These are phyloP conservation scores for Juncus inflexus DNA, from an alignment of 176 grass and related monocot genomes.

Conservation along the genomic window DNA sequence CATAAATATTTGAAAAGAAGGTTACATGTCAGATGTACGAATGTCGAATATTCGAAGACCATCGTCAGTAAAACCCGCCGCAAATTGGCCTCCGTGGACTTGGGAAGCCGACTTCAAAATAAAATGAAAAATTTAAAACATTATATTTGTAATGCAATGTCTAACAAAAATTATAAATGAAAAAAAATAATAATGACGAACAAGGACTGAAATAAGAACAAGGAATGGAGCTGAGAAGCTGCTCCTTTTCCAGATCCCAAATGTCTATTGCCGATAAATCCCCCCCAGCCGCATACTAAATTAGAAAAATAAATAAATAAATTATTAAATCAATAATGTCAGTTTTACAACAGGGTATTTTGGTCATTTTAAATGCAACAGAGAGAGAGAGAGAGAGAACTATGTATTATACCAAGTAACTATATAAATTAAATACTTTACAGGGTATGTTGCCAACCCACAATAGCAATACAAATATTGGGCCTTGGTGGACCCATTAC, in stretches of 20 bases:
- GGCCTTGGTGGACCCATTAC: too few relatives aligned
- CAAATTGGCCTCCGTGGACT: constrained; percentile 54
- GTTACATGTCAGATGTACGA: constrained; percentile 60
- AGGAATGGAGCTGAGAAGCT: constrained; percentile 58
- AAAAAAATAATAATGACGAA: constrained; percentile 39
- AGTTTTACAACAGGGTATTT: too few relatives aligned
- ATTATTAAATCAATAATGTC: too few relatives aligned
- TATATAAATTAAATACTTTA: too few relatives aligned
- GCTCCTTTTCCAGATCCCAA: constrained; percentile 97
- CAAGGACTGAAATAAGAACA: constrained; percentile 73
- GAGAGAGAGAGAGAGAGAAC: too few relatives aligned
- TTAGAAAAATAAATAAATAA: constrained; percentile 21
- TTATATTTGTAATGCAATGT: not conserved
- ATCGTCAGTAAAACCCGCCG: constrained; percentile 73
- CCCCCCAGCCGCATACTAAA: constrained; percentile 73
- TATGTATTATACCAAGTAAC: too few relatives aligned
- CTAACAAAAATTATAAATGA: constrained; percentile 7
- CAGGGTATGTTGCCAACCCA: too few relatives aligned
- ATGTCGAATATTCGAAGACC: constrained; percentile 90
- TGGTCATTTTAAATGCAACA: too few relatives aligned
- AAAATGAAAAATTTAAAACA: constrained; percentile 25
- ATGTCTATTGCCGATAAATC: constrained; percentile 64
- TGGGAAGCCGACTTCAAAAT: constrained; percentile 75
- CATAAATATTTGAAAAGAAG: too few relatives aligned
- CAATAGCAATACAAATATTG: too few relatives aligned